Conservation (phyloP, 768 basidiomycete species). For the Tricholoma flavovirens region DNA sequence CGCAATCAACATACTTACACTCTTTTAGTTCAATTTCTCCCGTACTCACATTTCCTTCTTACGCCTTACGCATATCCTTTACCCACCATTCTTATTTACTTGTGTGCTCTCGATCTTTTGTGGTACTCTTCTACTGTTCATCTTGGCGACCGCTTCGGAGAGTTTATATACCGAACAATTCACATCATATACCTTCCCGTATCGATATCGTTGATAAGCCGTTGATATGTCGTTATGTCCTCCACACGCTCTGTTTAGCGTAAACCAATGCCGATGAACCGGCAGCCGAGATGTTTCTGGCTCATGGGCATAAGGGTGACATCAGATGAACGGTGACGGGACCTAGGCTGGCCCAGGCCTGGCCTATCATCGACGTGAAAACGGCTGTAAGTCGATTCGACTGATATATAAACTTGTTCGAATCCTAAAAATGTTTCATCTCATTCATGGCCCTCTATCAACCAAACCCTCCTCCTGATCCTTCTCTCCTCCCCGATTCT, state of each 20-base stretch:
- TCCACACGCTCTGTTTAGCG: too few species aligned
- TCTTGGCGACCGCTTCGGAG: neutral
- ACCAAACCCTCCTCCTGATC: slow-evolving; percentile 65
- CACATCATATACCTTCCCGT: neutral
- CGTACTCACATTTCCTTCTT: neutral
- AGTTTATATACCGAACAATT: neutral
- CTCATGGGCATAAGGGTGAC: too few species aligned
- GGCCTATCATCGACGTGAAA: too few species aligned
- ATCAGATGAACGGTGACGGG: too few species aligned
- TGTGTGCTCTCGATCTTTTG: neutral
- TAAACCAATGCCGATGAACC: too few species aligned
- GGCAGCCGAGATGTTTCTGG: too few species aligned
- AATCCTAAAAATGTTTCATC: too few species aligned
- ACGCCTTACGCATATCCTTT: neutral
- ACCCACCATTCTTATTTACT: neutral
- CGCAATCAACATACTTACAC: slow-evolving; percentile 1
- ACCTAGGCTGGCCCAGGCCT: too few species aligned
- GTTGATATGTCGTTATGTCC: too few species aligned
- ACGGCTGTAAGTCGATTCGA: too few species aligned
- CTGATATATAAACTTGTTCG: too few species aligned
- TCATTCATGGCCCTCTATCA: slow-evolving; percentile 48
- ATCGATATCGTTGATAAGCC: too few species aligned
- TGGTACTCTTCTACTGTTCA: neutral
- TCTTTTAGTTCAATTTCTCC: neutral
- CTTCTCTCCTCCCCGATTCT: slow-evolving; percentile 59